Evolutionary conservation across 768 basidiomycete genomes (phyloP).

Genomic region (Phlegmacium glaucopus): DNA sequence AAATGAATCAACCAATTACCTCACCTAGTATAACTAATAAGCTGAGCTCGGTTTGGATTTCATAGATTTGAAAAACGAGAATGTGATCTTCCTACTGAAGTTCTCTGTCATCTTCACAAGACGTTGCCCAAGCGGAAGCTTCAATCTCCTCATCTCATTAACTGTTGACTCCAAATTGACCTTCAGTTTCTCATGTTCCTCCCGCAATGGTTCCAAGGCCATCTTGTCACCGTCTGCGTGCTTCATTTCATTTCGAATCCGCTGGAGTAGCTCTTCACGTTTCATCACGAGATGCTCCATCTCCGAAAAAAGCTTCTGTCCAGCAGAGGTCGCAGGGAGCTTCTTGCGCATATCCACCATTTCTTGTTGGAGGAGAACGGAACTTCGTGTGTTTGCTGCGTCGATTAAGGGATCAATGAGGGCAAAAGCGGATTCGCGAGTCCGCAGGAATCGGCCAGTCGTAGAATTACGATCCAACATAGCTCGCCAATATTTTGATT

Average conservation of each 20-base stretch:
- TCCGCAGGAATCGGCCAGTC: conserved; percentile 3
- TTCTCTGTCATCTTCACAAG: background rate
- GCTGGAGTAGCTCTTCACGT: background rate
- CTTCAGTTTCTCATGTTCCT: background rate
- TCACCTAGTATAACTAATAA: no score
- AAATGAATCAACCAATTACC: no score
- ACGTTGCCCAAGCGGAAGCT: background rate
- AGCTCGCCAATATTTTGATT: conserved; percentile 8
- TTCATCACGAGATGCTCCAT: background rate
- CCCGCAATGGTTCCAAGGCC: background rate
- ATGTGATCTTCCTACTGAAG: no score
- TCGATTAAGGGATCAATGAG: conserved; percentile 17
- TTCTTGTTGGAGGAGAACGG: conserved; percentile 21
- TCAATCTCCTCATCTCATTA: background rate
- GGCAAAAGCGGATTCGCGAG: conserved; percentile 17
- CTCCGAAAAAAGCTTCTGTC: conserved; percentile 11
- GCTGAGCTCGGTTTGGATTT: no score
- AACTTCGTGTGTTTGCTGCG: conserved; percentile 3
- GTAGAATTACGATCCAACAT: conserved; percentile 11
- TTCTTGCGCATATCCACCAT: conserved; percentile 17
- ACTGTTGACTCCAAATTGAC: background rate
- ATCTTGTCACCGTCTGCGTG: background rate
- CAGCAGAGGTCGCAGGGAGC: conserved; percentile 23
- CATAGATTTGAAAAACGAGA: no score
- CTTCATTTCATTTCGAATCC: background rate